Base-by-base conservation (phyloP, 2,329 filamentous ascomycete species). In the Rhinocladiella similis region DNA sequence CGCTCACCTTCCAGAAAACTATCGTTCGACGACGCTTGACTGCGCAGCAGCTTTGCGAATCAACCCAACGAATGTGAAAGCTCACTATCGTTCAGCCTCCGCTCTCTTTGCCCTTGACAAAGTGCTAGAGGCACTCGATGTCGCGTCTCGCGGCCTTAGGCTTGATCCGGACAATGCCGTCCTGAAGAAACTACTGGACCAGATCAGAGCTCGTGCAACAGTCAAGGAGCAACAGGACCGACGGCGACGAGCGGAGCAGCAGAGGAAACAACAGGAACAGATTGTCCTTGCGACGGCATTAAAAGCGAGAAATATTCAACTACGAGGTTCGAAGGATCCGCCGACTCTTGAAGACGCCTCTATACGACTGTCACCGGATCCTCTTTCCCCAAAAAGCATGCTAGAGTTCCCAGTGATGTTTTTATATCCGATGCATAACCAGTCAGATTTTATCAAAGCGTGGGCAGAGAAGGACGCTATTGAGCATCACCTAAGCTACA, bases 401-500 rank as follows among this genome's bases (percentile, higher is more conserved):
- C 79, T 99, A 1, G 79, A 79, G 2, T 90, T 97, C 67, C 94
- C 94, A 0, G 81, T 88, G 0, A 80, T 97, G 59, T 75, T 99
- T 53, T 78, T 99, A 54, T 99, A 99, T 71, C 93, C 94, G 4
- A 77, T 87, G 62, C 81, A 90, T 59, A 80, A 88, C 46, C 86
- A 97, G 77, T 89, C 85, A 1, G 94, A 99, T 72, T 94, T 99
- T 66, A 83, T 99, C 73, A 96, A 96, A 76, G 83, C 84, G 0
- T 94, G 96, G 66, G 80, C 81, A 50, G 94, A 97, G 78, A 84
- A 81, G 57, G 86, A 94, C 65, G 82, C 81, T 14, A 77, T 97
- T 25, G 80, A 80, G 6, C 86, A 93, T 63, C 92, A 97, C 72
- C 77, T 99, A 48, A 79, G 80, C 3, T 96, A 97, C 67, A 87